These are phyloP conservation scores for Cucumis sativus DNA, from an alignment of 306 rosid species.

Conservation along the genomic window Cucumber_9930_V3 NC_026657.2:10714501-10715000, in stretches of 20 bases:
- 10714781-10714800: slow-evolving; percentile 86
- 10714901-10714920: slow-evolving; percentile 77
- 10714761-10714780: slow-evolving; percentile 78
- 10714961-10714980: slow-evolving; percentile 35
- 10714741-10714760: slow-evolving; percentile 91
- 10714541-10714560: background rate
- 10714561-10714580: background rate
- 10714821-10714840: slow-evolving; percentile 95
- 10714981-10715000: slow-evolving; percentile 39
- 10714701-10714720: slow-evolving; percentile 91
- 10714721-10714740: slow-evolving; percentile 79
- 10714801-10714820: slow-evolving; percentile 76
- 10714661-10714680: background rate
- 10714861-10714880: slow-evolving; percentile 51
- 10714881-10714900: slow-evolving; percentile 69
- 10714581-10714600: background rate
- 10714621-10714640: background rate
- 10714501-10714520: background rate
- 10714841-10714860: slow-evolving; percentile 74
- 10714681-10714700: slow-evolving; percentile 27
- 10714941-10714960: slow-evolving; percentile 55
- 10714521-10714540: background rate
- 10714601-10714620: background rate
- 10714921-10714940: slow-evolving; percentile 56
- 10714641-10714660: background rate